Base-by-base conservation (phyloP, 768 basidiomycete genomes). In the Lentinus tigrinus region DNA sequence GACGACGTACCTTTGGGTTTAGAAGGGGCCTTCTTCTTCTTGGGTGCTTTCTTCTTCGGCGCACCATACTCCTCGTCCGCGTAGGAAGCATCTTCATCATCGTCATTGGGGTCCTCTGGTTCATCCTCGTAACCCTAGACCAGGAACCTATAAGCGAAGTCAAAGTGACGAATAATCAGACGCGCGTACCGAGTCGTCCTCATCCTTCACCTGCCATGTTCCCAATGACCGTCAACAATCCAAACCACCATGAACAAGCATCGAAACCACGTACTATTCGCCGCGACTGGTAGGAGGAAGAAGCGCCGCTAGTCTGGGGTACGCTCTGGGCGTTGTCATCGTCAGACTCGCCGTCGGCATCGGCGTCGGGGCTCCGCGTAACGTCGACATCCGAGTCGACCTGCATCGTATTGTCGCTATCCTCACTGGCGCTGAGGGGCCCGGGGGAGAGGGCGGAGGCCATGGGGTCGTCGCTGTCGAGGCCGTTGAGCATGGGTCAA, bases 81-180 rank as follows among this genome's bases (percentile, higher is more conserved):
- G 68, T 91, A 92, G 51, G 89, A 88, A 61, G 81, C 87, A 67
- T 92, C 89, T 57, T 85, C 87, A 1, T 83, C 78, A 4, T 84
- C 84, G 52, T 86, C 81, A 46, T 80, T 75, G 14, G 77, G 75
- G 51, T 69, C 74, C 21, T 54, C 58, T 13, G 65, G 63, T 44
- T 71, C 73, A 60, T 74, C 79, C 43, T 85, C 85, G 61, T 89
- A 87, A 28, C 79, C 87, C 72, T 84, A 79, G 72, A 60, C 77
- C 54, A 24, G 60, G 23, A 56, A 55, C 23, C 62, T 63, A 52
- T 61, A 62, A 49, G 61, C 63, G 65, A 24, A 49, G 47, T 55
- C 40, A 52, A 59, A 70, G 67, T 58, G 52, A 54, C 58, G 60
- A 60, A 62, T 48, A 55, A 58, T 40, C 42, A 62, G 37, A 49